phyloP scores from a whole-genome alignment of 139 green algal genomes.

The Yamagishiella unicocca region DNA sequence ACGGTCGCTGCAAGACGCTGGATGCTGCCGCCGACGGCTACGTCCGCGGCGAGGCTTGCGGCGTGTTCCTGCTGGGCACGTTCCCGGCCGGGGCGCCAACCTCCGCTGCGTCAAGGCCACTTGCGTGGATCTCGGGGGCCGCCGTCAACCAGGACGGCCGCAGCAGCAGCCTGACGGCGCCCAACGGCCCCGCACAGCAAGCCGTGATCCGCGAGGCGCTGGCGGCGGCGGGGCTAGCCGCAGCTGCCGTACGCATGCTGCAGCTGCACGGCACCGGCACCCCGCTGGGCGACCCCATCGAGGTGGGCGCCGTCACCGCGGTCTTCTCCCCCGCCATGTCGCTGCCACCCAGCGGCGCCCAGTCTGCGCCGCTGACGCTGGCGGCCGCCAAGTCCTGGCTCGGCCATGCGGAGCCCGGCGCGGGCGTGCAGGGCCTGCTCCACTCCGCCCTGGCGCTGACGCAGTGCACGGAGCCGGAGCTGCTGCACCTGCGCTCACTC shows the following conservation, averaged over 20 bases:
- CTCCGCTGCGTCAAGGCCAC: neutral
- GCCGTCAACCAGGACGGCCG: constrained; percentile 89
- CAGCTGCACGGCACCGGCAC: constrained; percentile 80
- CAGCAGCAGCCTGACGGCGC: constrained; percentile 87
- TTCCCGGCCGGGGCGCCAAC: too few relatives aligned
- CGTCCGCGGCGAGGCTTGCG: constrained; percentile 71
- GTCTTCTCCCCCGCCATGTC: constrained; percentile 47
- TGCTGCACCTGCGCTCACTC: constrained; percentile 62
- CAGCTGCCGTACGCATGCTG: constrained; percentile 57
- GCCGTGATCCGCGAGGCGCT: constrained; percentile 76
- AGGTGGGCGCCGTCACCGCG: constrained; percentile 73
- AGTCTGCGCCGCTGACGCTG: constrained; percentile 38
- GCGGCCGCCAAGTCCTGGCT: constrained; percentile 61
- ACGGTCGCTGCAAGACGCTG: constrained; percentile 90
- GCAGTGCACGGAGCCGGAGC: constrained; percentile 30
- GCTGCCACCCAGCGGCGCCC: constrained; percentile 38
- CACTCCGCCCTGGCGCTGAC: constrained; percentile 37
- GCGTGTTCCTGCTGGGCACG: constrained; percentile 19
- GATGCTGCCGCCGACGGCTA: constrained; percentile 90
- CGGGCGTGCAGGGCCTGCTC: constrained; percentile 67
- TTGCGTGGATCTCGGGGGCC: constrained; percentile 48
- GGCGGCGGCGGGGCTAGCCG: constrained; percentile 43
- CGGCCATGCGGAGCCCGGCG: constrained; percentile 75
- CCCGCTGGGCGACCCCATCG: constrained; percentile 85
- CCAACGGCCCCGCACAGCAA: constrained; percentile 90